phyloP scores from a whole-genome alignment of 768 basidiomycete genomes.

The Boletus reticuloceps region DNA sequence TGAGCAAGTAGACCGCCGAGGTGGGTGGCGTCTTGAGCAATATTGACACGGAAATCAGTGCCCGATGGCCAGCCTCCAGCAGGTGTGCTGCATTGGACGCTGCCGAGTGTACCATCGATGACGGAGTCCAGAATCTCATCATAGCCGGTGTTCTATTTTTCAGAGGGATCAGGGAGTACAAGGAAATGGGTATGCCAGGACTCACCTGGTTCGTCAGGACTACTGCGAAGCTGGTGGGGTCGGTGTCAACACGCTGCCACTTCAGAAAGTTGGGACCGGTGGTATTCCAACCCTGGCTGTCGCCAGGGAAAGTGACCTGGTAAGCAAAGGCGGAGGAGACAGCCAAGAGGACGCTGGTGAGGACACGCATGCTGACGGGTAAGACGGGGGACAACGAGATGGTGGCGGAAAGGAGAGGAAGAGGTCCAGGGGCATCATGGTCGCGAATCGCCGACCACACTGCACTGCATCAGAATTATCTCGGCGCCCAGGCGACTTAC shows the following conservation, averaged over 20 bases:
- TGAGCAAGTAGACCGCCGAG: slow-evolving; percentile 65
- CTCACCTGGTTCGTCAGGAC: slow-evolving; percentile 64
- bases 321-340: slow-evolving; percentile 63
- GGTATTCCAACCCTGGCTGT: slow-evolving; percentile 53
- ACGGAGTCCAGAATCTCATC: slow-evolving; percentile 52
- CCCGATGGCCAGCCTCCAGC: slow-evolving; percentile 67
- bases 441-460: slow-evolving; percentile 6
- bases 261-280: slow-evolving; percentile 48
- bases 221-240: slow-evolving; percentile 64
- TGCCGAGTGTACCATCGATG: slow-evolving; percentile 47
- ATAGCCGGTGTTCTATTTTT: slow-evolving; percentile 35
- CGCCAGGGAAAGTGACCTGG: slow-evolving; percentile 52
- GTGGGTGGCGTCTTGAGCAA: slow-evolving; percentile 50
- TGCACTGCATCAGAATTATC: too few relatives aligned
- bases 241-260: slow-evolving; percentile 68
- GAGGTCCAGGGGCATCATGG: not conserved
- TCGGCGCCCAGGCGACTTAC: not conserved
- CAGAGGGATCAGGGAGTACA: not conserved
- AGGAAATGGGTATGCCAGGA: not conserved
- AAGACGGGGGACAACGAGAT: not conserved
- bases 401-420: not conserved
- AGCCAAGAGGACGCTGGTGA: slow-evolving; percentile 44
- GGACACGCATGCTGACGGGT: slow-evolving; percentile 41
- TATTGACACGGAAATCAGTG: slow-evolving; percentile 65
- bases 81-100: slow-evolving; percentile 48